Evolutionary conservation across 2,329 filamentous ascomycete genomes (phyloP).

Genomic region (Stachybotrys chlorohalonatus): DNA sequence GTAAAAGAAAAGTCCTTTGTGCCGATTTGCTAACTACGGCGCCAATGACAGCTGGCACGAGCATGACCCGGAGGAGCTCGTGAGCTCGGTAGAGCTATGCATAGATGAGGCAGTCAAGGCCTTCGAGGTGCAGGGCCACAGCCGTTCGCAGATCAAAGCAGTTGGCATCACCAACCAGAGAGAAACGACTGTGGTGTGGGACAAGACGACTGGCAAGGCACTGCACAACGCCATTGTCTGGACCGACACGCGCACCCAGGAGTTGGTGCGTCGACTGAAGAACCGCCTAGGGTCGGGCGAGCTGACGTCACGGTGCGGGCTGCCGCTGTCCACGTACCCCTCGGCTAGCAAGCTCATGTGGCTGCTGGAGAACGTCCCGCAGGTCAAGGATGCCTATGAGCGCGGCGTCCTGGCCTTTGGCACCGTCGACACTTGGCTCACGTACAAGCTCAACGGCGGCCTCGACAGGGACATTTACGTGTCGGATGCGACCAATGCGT

Average conservation of each 20-base stretch:
- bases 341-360: slow-evolving; percentile 71
- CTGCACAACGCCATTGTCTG: slow-evolving; percentile 77
- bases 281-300: slow-evolving; percentile 55
- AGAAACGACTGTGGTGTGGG: slow-evolving; percentile 76
- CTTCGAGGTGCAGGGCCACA: slow-evolving; percentile 61
- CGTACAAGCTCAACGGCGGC: slow-evolving; percentile 71
- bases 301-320: slow-evolving; percentile 58
- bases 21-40: background rate
- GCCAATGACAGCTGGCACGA: slow-evolving; percentile 62
- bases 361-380: slow-evolving; percentile 60
- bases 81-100: slow-evolving; percentile 63
- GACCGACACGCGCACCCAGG: slow-evolving; percentile 71
- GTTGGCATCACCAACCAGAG: slow-evolving; percentile 79
- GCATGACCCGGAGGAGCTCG: slow-evolving; percentile 68
- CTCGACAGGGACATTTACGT: slow-evolving; percentile 57
- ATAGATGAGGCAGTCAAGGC: slow-evolving; percentile 64
- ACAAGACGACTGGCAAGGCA: slow-evolving; percentile 65
- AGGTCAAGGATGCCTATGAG: slow-evolving; percentile 63
- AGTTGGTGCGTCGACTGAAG: slow-evolving; percentile 66
- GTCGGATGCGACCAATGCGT: slow-evolving; percentile 76
- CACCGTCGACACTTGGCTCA: slow-evolving; percentile 72
- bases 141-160: slow-evolving; percentile 58
- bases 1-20: background rate
- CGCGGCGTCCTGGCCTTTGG: slow-evolving; percentile 65
- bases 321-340: slow-evolving; percentile 75